Conservation (phyloP, 768 basidiomycete species). For the Sarcomyxa edulis region DNA sequence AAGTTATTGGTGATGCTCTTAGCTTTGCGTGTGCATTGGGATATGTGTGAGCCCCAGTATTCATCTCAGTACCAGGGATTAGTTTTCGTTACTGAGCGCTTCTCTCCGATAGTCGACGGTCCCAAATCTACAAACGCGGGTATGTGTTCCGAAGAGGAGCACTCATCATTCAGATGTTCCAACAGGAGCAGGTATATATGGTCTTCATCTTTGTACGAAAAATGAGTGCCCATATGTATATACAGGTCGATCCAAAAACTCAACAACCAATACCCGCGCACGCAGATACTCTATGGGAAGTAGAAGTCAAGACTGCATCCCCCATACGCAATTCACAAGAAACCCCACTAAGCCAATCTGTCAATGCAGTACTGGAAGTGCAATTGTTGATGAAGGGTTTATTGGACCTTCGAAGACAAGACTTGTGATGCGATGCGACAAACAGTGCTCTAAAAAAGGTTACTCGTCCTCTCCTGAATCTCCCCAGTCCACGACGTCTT, state of each 20-base stretch:
- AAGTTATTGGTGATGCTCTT: slow-evolving; percentile 74
- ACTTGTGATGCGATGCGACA: slow-evolving; percentile 34
- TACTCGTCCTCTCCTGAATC: slow-evolving; percentile 33
- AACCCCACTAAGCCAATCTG: slow-evolving; percentile 62
- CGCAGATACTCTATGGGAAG: slow-evolving; percentile 79
- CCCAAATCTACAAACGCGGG: slow-evolving; percentile 79
- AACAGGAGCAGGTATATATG: slow-evolving; percentile 67
- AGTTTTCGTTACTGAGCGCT: slow-evolving; percentile 2
- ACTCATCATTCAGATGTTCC: slow-evolving; percentile 77
- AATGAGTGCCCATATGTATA: no score
- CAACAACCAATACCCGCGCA: slow-evolving; percentile 75
- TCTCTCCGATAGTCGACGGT: slow-evolving; percentile 42
- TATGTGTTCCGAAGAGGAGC: slow-evolving; percentile 69
- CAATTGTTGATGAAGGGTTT: slow-evolving; percentile 83
- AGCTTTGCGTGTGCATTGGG: slow-evolving; percentile 79
- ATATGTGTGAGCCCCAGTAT: slow-evolving; percentile 47
- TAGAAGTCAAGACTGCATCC: slow-evolving; percentile 79
- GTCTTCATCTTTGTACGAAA: no score
- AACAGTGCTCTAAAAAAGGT: slow-evolving; percentile 4
- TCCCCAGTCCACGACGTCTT: slow-evolving; percentile 46
- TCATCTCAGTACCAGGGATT: no score
- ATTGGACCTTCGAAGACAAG: slow-evolving; percentile 71
- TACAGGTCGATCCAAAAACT: slow-evolving; percentile 68
- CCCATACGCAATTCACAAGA: slow-evolving; percentile 77
- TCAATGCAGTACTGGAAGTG: slow-evolving; percentile 75